Percentiles rank a stretch among this genome's conserved stretches.
Conservation (phyloP, 768 basidiomycete species). For the Suillus bovinus region DNA sequence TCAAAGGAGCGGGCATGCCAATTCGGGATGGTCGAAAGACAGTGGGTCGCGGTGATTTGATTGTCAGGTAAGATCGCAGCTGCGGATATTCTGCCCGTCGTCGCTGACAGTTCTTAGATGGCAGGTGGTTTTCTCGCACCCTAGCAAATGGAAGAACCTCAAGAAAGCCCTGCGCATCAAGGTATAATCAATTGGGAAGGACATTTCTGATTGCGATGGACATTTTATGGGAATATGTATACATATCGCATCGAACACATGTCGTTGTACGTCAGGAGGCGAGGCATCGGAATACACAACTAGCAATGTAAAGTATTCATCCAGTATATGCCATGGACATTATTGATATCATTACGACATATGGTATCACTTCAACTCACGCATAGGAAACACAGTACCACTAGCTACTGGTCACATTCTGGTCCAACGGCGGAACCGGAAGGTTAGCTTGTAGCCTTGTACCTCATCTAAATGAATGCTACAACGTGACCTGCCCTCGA, state of each 20-base stretch:
- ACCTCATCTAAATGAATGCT: too few relatives aligned
- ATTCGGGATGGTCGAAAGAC: slow-evolving; percentile 51
- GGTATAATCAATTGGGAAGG: slow-evolving; percentile 18
- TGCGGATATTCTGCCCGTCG: background rate
- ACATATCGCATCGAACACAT: slow-evolving; percentile 15
- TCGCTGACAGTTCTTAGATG: slow-evolving; percentile 20
- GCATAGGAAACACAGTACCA: background rate
- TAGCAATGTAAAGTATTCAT: slow-evolving; percentile 32
- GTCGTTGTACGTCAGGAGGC: background rate
- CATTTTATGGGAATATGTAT: slow-evolving; percentile 18
- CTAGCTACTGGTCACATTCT: background rate
- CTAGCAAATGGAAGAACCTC: slow-evolving; percentile 34
- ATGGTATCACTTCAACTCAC: background rate
- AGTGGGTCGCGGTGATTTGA: slow-evolving; percentile 60
- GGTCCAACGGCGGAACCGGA: background rate
- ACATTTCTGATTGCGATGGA: slow-evolving; percentile 22
- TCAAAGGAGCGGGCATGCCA: slow-evolving; percentile 72
- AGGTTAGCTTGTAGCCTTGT: too few relatives aligned
- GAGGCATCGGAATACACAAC: slow-evolving; percentile 10
- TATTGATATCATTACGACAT: background rate
- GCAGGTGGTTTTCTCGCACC: slow-evolving; percentile 32
- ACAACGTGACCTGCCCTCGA: background rate
- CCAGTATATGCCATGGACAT: slow-evolving; percentile 8
- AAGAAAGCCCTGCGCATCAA: slow-evolving; percentile 31
- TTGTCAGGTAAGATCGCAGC: slow-evolving; percentile 52